Base-by-base conservation (phyloP, 495 filamentous ascomycete species). In the Podospora pseudopauciseta region DNA sequence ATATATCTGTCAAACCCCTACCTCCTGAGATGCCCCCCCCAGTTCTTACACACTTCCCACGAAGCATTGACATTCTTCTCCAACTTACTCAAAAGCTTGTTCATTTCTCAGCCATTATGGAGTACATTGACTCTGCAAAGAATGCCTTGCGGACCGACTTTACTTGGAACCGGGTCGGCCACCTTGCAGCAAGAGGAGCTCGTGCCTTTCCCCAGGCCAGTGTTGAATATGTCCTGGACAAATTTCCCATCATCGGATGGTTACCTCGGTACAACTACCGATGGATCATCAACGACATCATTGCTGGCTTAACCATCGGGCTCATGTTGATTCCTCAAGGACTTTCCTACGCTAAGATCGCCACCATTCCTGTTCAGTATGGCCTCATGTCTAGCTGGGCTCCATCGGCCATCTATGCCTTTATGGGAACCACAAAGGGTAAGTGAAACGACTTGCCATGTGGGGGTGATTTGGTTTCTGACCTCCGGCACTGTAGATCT, bases 381-480 rank as follows among this genome's bases (percentile, higher is more conserved):
- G 83, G 83, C 13, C 79, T 87, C 19, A 81, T 82, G 72, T 82
- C 83, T 5, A 81, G 80, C 69, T 87, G 85, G 85, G 69, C 86
- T 23, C 84, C 85, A 1, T 77, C 80, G 18, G 74, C 78, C 15
- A 72, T 86, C 15, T 84, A 83, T 66, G 78, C 82, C 4, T 78
- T 87, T 56, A 86, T 87, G 81, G 85, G 84, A 3, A 84, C 84
- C 3, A 84, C 84, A 15, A 86, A 87, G 67, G 84, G 85, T 83
- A 13, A 4, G 56, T 59, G 19, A 59, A 59, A 20, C 9, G 16
- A 0, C 16, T 4, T 60, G 67, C 39, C 7, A 13, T 13, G 39
- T 16, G 9, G 2, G 13, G 39, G 39, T 16, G 15, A 49, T 49
- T 13, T 49, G 2, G 67, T 69, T 58, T 53, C 60, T 54, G 28